Conservation (phyloP, 2,329 filamentous ascomycete species). For the Diaporthe sp. region DNA sequence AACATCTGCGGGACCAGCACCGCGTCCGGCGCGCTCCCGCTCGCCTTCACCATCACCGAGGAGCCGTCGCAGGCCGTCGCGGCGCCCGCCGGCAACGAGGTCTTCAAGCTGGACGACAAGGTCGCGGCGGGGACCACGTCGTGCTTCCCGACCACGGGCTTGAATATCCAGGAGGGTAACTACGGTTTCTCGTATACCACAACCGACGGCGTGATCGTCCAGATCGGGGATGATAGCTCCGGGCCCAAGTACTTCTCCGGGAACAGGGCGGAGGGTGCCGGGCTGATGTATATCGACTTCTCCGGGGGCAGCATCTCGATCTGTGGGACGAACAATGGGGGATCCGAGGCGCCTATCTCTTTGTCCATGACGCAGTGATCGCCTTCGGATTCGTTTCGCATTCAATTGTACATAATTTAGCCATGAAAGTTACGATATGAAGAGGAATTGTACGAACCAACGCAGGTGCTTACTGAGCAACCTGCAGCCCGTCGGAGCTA, state of each 20-base stretch:
- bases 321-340: conserved; percentile 17
- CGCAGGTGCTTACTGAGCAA: conserved; percentile 7
- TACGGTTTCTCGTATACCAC: conserved; percentile 22
- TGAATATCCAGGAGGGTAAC: conserved; percentile 8
- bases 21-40: neutral
- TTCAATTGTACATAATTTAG: neutral
- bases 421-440: neutral
- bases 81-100: neutral
- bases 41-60: conserved; percentile 23
- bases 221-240: conserved; percentile 12
- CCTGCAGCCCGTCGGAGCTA: neutral
- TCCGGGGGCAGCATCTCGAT: conserved; percentile 11
- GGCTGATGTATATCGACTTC: conserved; percentile 20
- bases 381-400: neutral
- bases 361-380: conserved; percentile 20
- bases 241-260: conserved; percentile 27
- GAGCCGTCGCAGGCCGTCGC: conserved; percentile 15
- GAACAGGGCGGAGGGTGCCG: neutral
- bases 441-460: neutral
- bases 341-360: conserved; percentile 5
- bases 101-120: conserved; percentile 23
- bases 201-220: neutral
- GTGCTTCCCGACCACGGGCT: conserved; percentile 17
- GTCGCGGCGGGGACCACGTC: neutral
- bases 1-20: conserved; percentile 3